Base-by-base conservation (phyloP, 495 filamentous ascomycete genomes). In the Lasiosphaeris hirsuta region DNA sequence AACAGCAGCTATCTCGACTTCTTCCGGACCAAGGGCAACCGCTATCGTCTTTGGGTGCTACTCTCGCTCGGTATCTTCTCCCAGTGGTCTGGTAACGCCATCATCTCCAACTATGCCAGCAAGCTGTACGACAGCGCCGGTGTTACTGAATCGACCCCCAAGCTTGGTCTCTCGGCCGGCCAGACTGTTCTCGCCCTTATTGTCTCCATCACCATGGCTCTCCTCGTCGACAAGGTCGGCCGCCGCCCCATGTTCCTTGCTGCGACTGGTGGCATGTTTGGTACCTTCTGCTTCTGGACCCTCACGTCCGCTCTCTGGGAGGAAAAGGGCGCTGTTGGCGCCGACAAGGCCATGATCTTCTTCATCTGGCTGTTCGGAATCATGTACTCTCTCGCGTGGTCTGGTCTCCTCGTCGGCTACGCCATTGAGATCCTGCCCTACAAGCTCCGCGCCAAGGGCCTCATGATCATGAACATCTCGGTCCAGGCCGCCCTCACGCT, bases 361-460 rank as follows among this genome's bases (percentile, higher is more conserved):
- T 80, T 82, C 71, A 80, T 82, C 63, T 83, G 79, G 74, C 46
- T 82, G 39, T 81, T 78, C 62, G 68, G 72, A 17, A 63, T 80
- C 66, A 74, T 76, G 63, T 86, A 84, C 74, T 75, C 80, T 61
- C 74, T 84, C 54, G 79, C 78, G n/a, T 86, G 81, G 78, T 82
- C 81, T 10, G 81, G 84, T 54, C 75, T 90, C 41, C 79, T 88
- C 35, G 76, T 88, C 58, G 82, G 81, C 44, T 88, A 88, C 66
- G 74, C 81, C 36, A 78, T 87, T 57, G 87, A 90, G 72, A 85
- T 90, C 61, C 77, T 89, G 43, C 87, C 87, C 0, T 91, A 86
- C 75, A 78, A 78, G 56, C 80, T 90, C 54, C 84, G 87, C 41
- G 86, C 86, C 64, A 73, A 79, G 73, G 75, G 76, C 35, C 70